Evolutionary conservation across 805 yeast genomes (phyloP).

Genomic region (Kodamaea hsintzibuensis): DNA sequence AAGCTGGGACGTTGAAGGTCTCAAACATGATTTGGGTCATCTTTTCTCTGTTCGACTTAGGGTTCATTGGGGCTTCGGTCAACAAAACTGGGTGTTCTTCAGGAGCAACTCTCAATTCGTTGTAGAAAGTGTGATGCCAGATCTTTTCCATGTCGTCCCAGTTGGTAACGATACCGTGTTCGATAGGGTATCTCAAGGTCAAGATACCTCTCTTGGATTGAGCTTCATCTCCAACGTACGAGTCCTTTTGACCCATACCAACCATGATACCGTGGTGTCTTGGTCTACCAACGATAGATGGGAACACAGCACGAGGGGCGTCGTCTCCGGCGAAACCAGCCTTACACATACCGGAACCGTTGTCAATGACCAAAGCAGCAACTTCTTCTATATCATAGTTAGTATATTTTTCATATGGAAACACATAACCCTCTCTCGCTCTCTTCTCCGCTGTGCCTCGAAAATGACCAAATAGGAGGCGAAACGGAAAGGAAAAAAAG

Average conservation of each 20-base stretch:
- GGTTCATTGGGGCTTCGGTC: constrained; percentile 99
- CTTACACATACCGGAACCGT: constrained; percentile 99
- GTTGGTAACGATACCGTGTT: constrained; percentile 99
- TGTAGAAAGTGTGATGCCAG: constrained; percentile 99
- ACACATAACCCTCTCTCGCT: not conserved
- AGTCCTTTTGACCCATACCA: constrained; percentile 99
- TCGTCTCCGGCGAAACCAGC: constrained; percentile 99
- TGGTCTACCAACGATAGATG: constrained; percentile 99
- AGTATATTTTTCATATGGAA: constrained; percentile 19
- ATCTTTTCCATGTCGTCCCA: constrained; percentile 99
- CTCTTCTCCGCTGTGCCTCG: not conserved
- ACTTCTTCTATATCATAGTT: constrained; percentile 44
- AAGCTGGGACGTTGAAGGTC: constrained; percentile 99
- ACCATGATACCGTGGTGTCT: constrained; percentile 99
- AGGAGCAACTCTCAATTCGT: constrained; percentile 99
- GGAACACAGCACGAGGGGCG: constrained; percentile 99
- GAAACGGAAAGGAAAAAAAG: not conserved
- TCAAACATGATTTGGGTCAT: constrained; percentile 99
- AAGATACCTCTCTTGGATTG: constrained; percentile 99
- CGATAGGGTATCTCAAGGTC: constrained; percentile 97
- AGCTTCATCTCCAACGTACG: constrained; percentile 99
- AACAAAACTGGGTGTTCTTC: constrained; percentile 99
- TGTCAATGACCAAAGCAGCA: constrained; percentile 84
- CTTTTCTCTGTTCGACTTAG: constrained; percentile 99
- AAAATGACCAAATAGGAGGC: not conserved